A percentile compares a stretch with the other conserved stretches of the same genome.
These are phyloP conservation scores for Miscanthus lutarioriparius DNA, from an alignment of 176 grass and related monocot genomes.

Conservation along the genomic window DNA sequence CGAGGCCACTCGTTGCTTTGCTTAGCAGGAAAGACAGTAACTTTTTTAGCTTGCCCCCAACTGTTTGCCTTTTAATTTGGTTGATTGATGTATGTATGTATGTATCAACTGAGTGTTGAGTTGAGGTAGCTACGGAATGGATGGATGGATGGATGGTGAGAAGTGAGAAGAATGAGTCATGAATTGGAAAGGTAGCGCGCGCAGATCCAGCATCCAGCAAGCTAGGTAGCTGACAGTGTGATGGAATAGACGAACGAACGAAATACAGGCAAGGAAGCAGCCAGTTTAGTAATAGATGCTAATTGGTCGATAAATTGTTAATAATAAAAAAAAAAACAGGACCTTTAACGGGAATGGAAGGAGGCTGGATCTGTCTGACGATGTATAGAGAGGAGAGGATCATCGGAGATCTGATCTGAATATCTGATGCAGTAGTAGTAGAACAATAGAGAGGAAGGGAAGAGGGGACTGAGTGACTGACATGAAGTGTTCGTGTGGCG, in stretches of 20 bases:
- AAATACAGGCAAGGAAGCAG: neutral
- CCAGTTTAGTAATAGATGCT: neutral
- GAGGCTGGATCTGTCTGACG: neutral
- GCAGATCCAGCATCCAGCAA: neutral
- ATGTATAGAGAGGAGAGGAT: neutral
- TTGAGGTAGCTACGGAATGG: neutral
- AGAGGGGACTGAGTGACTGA: neutral
- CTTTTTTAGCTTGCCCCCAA: neutral
- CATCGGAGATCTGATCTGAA: neutral
- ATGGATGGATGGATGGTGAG: neutral
- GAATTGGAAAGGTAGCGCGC: neutral
- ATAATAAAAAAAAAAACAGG: neutral
- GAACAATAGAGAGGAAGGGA: neutral
- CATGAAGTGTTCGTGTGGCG: conserved; percentile 60
- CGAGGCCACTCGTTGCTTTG: neutral
- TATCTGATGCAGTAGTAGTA: neutral
- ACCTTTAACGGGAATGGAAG: neutral
- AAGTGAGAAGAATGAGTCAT: neutral
- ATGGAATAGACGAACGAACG: neutral
- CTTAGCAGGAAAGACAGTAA: conserved; percentile 24
- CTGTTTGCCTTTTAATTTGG: neutral
- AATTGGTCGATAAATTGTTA: neutral
- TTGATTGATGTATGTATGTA: neutral
- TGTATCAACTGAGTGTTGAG: neutral
- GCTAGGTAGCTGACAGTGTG: neutral